Evolutionary conservation across 1,284 basidiomycete species (phyloP), one percentile per base, ranked within the genome.

Genomic region (Malassezia japonica): DNA sequence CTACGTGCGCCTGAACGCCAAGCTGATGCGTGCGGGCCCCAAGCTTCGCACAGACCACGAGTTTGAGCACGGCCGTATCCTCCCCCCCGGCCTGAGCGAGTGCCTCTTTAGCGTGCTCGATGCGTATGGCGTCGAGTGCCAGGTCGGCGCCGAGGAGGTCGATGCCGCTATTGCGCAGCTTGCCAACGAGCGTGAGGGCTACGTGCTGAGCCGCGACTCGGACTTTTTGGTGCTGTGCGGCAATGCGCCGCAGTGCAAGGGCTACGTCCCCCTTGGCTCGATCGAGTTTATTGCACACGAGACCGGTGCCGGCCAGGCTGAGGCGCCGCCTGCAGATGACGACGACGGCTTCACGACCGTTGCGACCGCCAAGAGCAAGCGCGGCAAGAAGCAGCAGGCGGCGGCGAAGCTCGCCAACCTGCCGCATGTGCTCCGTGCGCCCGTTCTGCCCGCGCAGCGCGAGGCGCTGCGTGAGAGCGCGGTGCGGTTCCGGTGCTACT

Each of bases 171-270:
- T 54, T 21, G 51, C 51, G 12, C 39, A 54, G 51, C 40, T 54
- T 25, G 51, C 51, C 1, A 34, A 54, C 38, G 46, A 54, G 46
- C 51, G 51, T 24, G 35, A 20, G n/a, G 51, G 51, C 12, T 54
- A 54, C 28, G 51, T 54, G 18, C 24, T 54, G 24, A 48, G 46
- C 41, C 51, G 51, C 18, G 51, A 54, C 34, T 54, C 51, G n/a
- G 51, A 54, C 47, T 54, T 54, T 42, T 33, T 54, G 34, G 43
- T 54, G 8, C 25, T 54, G 29, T 48, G 51, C 18, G 46, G 34
- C 3, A 54, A 54, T 25, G 40, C 51, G 25, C 51, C 51, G 23
- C 28, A 44, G 24, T 48, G 46, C 39, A 54, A 54, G 43, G 51
- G 53, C 28, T 50, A 50, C 28, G 38, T 50, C 20, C 35, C 43